Evolutionary conservation across 2,329 filamentous ascomycete genomes (phyloP).

Genomic region (Aspergillus sp.): DNA sequence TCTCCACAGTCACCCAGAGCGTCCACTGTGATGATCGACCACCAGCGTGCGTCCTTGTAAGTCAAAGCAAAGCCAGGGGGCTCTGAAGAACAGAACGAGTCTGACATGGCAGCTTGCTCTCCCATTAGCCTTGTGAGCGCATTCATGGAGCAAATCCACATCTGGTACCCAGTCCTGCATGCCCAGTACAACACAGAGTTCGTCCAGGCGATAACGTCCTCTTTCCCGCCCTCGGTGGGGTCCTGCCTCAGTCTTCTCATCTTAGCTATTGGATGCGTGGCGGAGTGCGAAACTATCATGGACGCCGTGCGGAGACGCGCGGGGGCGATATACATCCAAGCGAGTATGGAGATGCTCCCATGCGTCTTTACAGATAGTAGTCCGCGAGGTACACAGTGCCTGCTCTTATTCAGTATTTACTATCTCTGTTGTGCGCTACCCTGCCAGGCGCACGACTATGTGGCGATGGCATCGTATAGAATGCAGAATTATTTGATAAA

Average conservation of each 20-base stretch:
- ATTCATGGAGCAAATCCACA: slow-evolving; percentile 6
- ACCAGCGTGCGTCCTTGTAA: neutral
- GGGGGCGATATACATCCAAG: neutral
- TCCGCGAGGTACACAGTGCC: neutral
- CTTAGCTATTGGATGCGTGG: neutral
- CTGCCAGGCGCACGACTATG: slow-evolving; percentile 10
- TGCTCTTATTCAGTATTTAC: slow-evolving; percentile 7
- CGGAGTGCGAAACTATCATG: neutral
- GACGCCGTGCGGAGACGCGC: neutral
- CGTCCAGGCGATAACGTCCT: neutral
- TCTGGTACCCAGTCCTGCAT: slow-evolving; percentile 12
- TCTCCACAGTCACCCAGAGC: neutral
- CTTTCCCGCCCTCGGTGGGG: neutral
- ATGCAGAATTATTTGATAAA: neutral
- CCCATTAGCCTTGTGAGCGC: neutral
- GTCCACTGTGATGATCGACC: neutral
- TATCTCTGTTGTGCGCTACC: slow-evolving; percentile 3
- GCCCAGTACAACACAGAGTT: slow-evolving; percentile 3
- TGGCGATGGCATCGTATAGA: slow-evolving; percentile 9
- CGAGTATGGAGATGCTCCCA: slow-evolving; percentile 5
- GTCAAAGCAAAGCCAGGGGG: neutral
- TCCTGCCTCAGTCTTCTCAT: slow-evolving; percentile 8
- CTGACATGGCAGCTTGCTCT: neutral
- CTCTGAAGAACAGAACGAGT: too few species aligned
- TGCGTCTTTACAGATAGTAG: neutral